Conservation (phyloP, 805 yeast genomes). For the Candida palmyrensis region DNA sequence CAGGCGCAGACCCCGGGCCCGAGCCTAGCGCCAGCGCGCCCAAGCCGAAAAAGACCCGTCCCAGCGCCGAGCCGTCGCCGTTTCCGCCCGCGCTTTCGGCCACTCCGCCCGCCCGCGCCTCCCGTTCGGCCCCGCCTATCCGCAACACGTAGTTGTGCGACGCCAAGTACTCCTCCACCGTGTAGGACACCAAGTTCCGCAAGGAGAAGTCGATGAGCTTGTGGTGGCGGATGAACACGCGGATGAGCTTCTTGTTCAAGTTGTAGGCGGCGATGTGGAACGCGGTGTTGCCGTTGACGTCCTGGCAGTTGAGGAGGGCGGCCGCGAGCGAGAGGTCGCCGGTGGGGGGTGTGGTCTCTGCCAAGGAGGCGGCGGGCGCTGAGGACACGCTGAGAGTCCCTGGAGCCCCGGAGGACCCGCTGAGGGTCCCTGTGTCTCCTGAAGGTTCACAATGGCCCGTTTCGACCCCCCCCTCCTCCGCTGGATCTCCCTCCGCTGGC, state of each 20-base stretch:
- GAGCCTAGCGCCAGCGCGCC: too few species aligned
- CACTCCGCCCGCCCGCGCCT: background rate
- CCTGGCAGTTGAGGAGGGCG: slow-evolving; percentile 76
- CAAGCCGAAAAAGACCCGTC: too few species aligned
- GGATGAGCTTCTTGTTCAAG: slow-evolving; percentile 71
- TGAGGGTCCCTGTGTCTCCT: too few species aligned
- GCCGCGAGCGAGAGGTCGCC: slow-evolving; percentile 26
- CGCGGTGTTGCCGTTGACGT: slow-evolving; percentile 92
- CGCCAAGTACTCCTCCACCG: slow-evolving; percentile 39
- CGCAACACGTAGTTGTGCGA: slow-evolving; percentile 24
- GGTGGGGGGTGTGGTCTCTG: slow-evolving; percentile 1
- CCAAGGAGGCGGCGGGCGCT: too few species aligned
- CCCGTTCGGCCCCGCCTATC: slow-evolving; percentile 9
- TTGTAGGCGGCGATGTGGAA: slow-evolving; percentile 81
- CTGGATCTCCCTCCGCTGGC: slow-evolving; percentile 23
- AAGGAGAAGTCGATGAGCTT: slow-evolving; percentile 51
- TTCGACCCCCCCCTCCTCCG: too few species aligned
- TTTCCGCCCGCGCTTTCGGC: background rate
- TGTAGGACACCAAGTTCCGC: slow-evolving; percentile 39
- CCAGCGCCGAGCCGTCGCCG: background rate
- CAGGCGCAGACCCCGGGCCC: too few species aligned
- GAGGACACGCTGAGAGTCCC: too few species aligned
- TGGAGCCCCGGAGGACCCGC: too few species aligned
- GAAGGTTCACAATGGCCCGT: too few species aligned
- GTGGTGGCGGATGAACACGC: slow-evolving; percentile 79